Conservation (phyloP, 441 rosid species). For the Eutrema salsugineum region DNA sequence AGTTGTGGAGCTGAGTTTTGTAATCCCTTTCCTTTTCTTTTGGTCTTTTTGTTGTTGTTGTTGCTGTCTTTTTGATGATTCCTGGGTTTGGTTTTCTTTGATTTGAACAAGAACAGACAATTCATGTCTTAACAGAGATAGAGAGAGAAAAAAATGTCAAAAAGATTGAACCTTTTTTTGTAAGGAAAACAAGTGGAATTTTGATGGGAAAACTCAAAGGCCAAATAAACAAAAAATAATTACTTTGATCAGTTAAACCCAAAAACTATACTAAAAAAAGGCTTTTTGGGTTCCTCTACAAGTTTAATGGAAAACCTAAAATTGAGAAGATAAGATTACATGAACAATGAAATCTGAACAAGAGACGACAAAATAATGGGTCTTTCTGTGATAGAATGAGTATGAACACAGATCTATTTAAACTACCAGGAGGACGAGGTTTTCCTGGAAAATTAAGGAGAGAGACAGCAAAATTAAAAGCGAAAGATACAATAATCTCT, state of each 20-base stretch:
- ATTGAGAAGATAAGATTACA: not conserved
- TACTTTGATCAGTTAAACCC: not conserved
- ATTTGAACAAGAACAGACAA: conserved; percentile 25
- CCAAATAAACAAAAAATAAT: not conserved
- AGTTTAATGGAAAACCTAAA: not conserved
- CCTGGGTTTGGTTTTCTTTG: conserved; percentile 19
- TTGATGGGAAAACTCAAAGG: not conserved
- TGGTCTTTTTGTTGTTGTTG: not conserved
- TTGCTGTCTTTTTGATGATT: not conserved
- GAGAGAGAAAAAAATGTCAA: not conserved
- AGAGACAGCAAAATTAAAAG: not conserved
- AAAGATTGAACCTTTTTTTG: not conserved
- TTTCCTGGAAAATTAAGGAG: conserved; percentile 14
- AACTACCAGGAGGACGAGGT: not conserved
- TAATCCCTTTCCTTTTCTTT: conserved; percentile 9
- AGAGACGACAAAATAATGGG: not conserved
- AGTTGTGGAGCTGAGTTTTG: conserved; percentile 31
- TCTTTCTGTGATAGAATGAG: not conserved
- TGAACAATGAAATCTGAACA: not conserved
- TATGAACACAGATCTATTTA: conserved; percentile 27
- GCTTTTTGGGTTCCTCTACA: not conserved
- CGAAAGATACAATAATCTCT: not conserved
- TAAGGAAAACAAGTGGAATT: not conserved
- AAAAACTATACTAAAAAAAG: conserved; percentile 3
- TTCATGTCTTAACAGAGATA: conserved; percentile 8